Conservation (phyloP, 2,329 filamentous ascomycete genomes). For the Ceratocystis variospora region DNA sequence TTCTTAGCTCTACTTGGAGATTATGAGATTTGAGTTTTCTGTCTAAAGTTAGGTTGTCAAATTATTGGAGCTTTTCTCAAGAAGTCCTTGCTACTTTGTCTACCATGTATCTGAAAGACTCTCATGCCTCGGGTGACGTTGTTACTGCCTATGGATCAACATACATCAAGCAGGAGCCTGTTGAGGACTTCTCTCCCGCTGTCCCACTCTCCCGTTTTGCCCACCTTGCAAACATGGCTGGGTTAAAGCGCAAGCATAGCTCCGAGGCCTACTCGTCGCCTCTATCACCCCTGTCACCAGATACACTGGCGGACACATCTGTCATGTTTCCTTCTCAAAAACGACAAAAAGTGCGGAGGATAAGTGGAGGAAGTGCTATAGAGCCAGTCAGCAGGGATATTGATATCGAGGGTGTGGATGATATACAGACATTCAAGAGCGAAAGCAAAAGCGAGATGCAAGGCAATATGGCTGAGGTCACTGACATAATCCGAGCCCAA, state of each 20-base stretch:
- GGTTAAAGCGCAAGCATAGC: conserved; percentile 18
- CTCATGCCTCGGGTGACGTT: not conserved
- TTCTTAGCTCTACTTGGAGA: not conserved
- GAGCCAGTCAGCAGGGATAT: not conserved
- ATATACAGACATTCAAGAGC: not conserved
- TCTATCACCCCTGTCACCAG: conserved; percentile 16
- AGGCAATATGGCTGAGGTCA: conserved; percentile 9
- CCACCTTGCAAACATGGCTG: not conserved
- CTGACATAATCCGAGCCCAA: conserved; percentile 54
- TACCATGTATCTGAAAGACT: conserved; percentile 5
- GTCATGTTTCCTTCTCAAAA: conserved; percentile 14
- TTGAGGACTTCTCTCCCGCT: conserved; percentile 9
- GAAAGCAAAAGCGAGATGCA: not conserved
- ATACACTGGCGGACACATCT: conserved; percentile 1
- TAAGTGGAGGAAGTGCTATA: not conserved
- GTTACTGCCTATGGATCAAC: conserved; percentile 10
- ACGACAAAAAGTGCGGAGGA: conserved; percentile 12
- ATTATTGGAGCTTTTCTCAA: not conserved
- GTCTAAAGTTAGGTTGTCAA: not conserved
- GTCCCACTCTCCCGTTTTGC: not conserved
- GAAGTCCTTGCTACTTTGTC: not conserved
- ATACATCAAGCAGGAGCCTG: conserved; percentile 17
- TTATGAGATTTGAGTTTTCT: conserved; percentile 5
- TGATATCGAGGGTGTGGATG: not conserved
- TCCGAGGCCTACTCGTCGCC: conserved; percentile 14